Base-by-base conservation (phyloP, 177 flowering plant species). In the Vitis hybrid region DNA sequence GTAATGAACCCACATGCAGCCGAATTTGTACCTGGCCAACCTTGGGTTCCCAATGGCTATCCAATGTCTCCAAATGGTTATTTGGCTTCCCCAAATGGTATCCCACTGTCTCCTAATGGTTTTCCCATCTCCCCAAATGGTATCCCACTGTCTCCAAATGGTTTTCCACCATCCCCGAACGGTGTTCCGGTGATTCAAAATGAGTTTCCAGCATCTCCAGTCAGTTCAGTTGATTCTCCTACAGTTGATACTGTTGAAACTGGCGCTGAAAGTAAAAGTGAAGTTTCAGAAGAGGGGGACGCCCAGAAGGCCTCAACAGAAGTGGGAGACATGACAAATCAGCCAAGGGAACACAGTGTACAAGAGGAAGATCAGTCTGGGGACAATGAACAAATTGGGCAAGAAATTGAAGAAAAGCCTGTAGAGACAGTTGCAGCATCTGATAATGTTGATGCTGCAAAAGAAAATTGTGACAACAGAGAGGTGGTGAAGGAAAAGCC, bases 1-100 rank as follows among this genome's bases (percentile, higher is more conserved):
- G 77, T 86, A 33, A 93, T 93, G 98, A 93, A 93, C 76, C 97
- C 98, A 3, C 91, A 87, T 76, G 98, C 98, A 5, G 87, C 91
- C 66, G 97, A 93, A 76, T 93, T 89, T 76, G 87, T 93, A 52
- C 97, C 98, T 22, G 82, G 86, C 51, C 97, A 90, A 67, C 86
- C 90, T n/a, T 93, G 98, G 98, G 76, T 85, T 62, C 81, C 86
- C 13, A 89, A 84, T 78, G 86, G 91, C 60, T 86, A 75, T 74
- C 84, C 91, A 49, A 80, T 81, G 26, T 79, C 90, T 62, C 83
- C 87, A 69, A 82, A 85, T 69, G 89, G 87, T 33, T 76, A 60
- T 67, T 49, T 75, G 45, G 69, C 77, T 22, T 74, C 89, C 16
- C 74, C 88, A 66, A 81, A 83, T 73, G 86, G 82, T 49, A 20